phyloP scores from a whole-genome alignment of 305 asterid genomes.

The Fraxinus xanthoxyloides region DNA sequence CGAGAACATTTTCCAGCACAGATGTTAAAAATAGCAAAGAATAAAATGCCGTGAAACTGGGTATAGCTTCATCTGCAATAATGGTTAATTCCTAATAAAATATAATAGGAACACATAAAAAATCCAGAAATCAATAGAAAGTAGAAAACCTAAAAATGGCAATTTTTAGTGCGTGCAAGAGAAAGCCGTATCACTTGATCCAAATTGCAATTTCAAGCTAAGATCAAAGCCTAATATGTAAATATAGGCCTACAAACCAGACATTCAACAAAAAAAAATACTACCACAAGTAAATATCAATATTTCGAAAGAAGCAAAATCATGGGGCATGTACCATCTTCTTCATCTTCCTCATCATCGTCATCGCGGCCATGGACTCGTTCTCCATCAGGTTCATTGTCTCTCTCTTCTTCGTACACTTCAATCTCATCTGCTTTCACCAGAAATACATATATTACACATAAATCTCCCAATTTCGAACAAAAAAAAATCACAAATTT shows the following conservation, averaged over 20 bases:
- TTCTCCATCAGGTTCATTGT: constrained; percentile 61
- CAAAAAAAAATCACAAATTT: background rate
- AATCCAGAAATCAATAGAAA: background rate
- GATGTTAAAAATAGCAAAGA: background rate
- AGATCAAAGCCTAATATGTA: background rate
- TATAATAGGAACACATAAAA: background rate
- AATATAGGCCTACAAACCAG: background rate
- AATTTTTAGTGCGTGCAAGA: background rate
- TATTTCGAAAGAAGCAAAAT: background rate
- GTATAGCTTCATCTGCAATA: background rate
- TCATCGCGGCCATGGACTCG: constrained; percentile 47
- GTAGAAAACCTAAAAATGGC: background rate
- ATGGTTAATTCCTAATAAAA: background rate
- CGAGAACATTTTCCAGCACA: background rate
- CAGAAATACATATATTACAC: background rate
- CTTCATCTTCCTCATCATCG: constrained; percentile 87
- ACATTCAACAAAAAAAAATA: background rate
- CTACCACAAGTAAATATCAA: background rate
- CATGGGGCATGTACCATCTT: constrained; percentile 54
- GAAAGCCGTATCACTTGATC: background rate
- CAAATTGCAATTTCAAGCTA: background rate
- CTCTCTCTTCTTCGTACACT: constrained; percentile 76
- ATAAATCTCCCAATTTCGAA: background rate
- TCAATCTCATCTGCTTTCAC: constrained; percentile 62
- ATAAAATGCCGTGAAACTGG: background rate